Percentiles rank a stretch among this genome's conserved stretches.
Conservation (phyloP, 2,329 filamentous ascomycete species). For the Fusarium mundagurra region DNA sequence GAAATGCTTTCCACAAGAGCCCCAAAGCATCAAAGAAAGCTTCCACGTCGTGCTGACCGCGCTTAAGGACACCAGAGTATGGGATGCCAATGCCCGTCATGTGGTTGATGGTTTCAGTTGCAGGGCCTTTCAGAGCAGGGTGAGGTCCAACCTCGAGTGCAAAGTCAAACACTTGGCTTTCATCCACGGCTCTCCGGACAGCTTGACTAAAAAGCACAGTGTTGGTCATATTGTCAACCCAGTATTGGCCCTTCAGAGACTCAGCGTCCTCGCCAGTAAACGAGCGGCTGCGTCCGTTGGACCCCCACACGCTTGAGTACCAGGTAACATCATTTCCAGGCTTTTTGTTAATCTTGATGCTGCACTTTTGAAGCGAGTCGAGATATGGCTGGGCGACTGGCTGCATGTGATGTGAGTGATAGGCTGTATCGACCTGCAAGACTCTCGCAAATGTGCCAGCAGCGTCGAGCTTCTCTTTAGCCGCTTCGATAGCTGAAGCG, state of each 20-base stretch:
- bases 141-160: neutral
- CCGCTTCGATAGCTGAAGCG: neutral
- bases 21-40: neutral
- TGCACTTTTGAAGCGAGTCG: neutral
- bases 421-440: neutral
- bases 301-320: neutral
- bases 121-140: neutral
- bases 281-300: neutral
- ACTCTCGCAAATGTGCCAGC: neutral
- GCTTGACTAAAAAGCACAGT: slow-evolving; percentile 48
- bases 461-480: neutral
- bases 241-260: neutral
- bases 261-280: neutral
- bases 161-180: neutral
- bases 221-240: neutral
- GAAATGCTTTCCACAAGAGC: neutral
- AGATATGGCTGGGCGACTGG: neutral
- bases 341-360: neutral
- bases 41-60: neutral
- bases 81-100: neutral
- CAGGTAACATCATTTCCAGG: neutral
- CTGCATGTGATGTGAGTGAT: neutral
- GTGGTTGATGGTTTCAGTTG: neutral
- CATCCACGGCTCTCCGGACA: neutral
- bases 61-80: neutral